A percentile compares a stretch with the other conserved stretches of the same genome.
Evolutionary conservation across 2,329 filamentous ascomycete species (phyloP).

Genomic region (Colletotrichum tabaci): DNA sequence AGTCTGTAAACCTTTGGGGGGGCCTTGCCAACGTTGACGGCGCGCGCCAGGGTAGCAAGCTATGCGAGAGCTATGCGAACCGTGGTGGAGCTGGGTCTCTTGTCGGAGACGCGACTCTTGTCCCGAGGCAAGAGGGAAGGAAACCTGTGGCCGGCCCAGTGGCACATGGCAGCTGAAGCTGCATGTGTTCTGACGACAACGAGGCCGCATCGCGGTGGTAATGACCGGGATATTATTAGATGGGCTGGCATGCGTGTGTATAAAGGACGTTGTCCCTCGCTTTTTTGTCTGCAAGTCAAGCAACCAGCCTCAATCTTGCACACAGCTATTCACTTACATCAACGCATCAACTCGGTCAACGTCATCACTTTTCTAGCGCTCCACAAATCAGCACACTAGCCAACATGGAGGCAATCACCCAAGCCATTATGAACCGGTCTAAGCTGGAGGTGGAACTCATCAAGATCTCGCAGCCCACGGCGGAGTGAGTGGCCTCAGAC

Average conservation of each 20-base stretch:
- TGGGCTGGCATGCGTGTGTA: conserved; percentile 18
- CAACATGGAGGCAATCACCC: conserved; percentile 49
- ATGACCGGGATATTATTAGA: conserved; percentile 33
- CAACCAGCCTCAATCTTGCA: neutral
- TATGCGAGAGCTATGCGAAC: conserved; percentile 41
- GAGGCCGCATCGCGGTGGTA: conserved; percentile 1
- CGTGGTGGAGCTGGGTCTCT: conserved; percentile 19
- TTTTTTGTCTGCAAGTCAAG: neutral
- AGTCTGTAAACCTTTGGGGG: conserved; percentile 11
- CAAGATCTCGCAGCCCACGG: conserved; percentile 49
- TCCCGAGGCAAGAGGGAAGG: conserved; percentile 35
- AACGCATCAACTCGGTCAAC: conserved; percentile 10
- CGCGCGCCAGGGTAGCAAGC: conserved; percentile 27
- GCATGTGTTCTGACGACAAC: conserved; percentile 38
- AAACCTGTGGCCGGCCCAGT: conserved; percentile 23
- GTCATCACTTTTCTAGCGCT: conserved; percentile 27
- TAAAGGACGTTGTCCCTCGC: conserved; percentile 21
- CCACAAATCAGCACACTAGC: conserved; percentile 24
- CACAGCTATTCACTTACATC: conserved; percentile 15
- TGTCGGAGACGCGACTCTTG: conserved; percentile 30
- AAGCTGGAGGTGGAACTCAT: conserved; percentile 49
- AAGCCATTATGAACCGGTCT: conserved; percentile 48
- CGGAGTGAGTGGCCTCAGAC: conserved; percentile 47
- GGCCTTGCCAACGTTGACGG: conserved; percentile 22
- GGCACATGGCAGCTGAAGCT: conserved; percentile 33